Base-by-base conservation (phyloP, 2,329 filamentous ascomycete genomes). In the Hypomyces rosellus region DNA sequence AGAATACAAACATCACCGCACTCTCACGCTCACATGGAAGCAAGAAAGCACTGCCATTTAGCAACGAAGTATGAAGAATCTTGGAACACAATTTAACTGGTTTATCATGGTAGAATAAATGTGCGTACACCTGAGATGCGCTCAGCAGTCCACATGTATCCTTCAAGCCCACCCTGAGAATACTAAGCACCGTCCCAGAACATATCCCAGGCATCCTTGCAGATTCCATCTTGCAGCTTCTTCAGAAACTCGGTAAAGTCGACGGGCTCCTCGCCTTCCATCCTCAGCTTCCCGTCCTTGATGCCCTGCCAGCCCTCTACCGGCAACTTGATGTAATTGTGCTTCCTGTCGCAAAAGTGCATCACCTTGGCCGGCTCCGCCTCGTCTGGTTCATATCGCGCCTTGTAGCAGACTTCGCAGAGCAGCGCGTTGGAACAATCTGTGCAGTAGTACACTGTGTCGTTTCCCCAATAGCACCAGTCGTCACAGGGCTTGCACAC, bases 301-400 rank as follows among this genome's bases (percentile, higher is more conserved):
- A 63, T 50, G 2, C 59, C 58, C 37, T 47, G 51, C 60, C 60
- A 61, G 2, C 59, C 59, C 16, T 58, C 49, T 4, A 60, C 43
- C 1, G 60, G 61, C 1, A 46, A 45, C 34, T 57, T 55, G 43
- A 62, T 45, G 48, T 56, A 58, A 14, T 51, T 51, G 16, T 63
- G 61, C 13, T 50, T 46, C 7, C 52, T 41, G 8, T 53, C 57
- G 34, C 58, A 61, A 33, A 54, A 54, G 5, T 25, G 46, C 46
- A 34, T 15, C 34, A 40, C 48, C 48, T 52, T 12, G 34, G 13
- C 12, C 30, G 42, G 25, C 25, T 40, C 39, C 33, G 16, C 46
- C 52, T 48, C 20, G 49, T 55, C 12, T 12, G 46, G 20, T 51
- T 52, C 15, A 34, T 44, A 8, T 34, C 52, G 33, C 20, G 56